phyloP scores from a whole-genome alignment of 306 rosid genomes.

The Cicer bijugum region DNA sequence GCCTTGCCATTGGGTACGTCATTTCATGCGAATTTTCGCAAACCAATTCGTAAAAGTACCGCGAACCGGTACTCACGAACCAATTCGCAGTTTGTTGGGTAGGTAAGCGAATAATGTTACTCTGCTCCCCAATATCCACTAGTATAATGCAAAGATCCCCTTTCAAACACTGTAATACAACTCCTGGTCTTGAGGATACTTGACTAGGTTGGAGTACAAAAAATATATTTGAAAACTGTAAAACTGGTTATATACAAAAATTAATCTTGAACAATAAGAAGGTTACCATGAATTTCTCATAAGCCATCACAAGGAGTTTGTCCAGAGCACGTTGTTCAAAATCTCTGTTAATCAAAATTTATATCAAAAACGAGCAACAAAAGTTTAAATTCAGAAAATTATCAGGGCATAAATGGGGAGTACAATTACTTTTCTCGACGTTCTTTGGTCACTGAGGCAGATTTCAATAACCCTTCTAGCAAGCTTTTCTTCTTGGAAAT shows the following conservation, averaged over 20 bases:
- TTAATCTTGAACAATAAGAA: constrained; percentile 22
- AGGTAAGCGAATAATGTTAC: no score
- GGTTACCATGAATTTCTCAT: constrained; percentile 78
- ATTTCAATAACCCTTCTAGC: constrained; percentile 60
- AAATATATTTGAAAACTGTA: constrained; percentile 12
- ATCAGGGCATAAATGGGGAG: constrained; percentile 46
- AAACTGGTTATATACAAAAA: constrained; percentile 32
- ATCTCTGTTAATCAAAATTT: constrained; percentile 61
- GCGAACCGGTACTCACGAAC: no score
- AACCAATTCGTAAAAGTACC: no score
- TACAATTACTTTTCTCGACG: constrained; percentile 65
- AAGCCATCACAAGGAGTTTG: constrained; percentile 78
- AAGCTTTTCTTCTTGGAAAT: constrained; percentile 61
- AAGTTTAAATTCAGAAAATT: constrained; percentile 42
- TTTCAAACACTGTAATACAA: constrained; percentile 26
- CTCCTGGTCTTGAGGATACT: constrained; percentile 20
- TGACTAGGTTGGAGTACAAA: constrained; percentile 30
- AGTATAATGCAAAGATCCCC: constrained; percentile 21
- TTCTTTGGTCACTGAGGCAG: constrained; percentile 60
- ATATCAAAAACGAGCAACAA: constrained; percentile 34
- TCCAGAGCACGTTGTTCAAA: constrained; percentile 74
- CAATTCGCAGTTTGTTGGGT: no score
- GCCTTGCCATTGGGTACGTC: no score
- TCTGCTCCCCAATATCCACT: constrained; percentile 13
- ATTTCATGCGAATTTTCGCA: no score